A percentile compares a stretch with the other conserved stretches of the same genome.
Conservation (phyloP, 768 basidiomycete genomes). For the Hebeloma cylindrosporum region DNA sequence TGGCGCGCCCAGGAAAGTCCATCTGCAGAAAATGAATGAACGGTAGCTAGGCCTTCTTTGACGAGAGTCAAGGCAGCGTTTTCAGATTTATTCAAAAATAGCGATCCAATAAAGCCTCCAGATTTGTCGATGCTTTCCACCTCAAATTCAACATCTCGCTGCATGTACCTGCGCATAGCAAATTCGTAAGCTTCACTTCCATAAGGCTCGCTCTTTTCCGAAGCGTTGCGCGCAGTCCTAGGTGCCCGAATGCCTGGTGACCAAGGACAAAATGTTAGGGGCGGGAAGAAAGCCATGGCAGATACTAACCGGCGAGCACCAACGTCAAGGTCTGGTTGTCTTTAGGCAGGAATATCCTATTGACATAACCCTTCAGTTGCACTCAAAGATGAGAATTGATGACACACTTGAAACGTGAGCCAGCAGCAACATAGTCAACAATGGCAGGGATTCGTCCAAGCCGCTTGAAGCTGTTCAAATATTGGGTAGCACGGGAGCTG, state of each 20-base stretch:
- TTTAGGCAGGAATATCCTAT: conserved; percentile 78
- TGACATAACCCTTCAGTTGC: conserved; percentile 2
- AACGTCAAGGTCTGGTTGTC: conserved; percentile 93
- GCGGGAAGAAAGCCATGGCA: not conserved
- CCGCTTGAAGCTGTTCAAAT: conserved; percentile 90
- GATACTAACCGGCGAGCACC: conserved; percentile 70
- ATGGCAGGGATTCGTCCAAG: conserved; percentile 79
- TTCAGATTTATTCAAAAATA: conserved; percentile 82
- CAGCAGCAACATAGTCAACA: conserved; percentile 92
- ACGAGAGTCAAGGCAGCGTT: conserved; percentile 86
- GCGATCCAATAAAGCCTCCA: conserved; percentile 90
- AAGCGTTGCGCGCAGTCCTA: conserved; percentile 73
- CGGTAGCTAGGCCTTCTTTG: conserved; percentile 83
- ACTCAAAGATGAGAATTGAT: conserved; percentile 2
- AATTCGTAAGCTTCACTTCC: conserved; percentile 84
- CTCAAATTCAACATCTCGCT: conserved; percentile 93
- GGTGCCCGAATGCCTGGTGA: conserved; percentile 83
- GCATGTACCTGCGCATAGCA: conserved; percentile 79
- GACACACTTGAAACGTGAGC: conserved; percentile 90
- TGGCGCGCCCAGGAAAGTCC: conserved; percentile 75
- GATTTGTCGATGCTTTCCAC: conserved; percentile 90
- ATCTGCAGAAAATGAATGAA: conserved; percentile 89
- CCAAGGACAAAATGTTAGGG: not conserved
- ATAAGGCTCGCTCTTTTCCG: conserved; percentile 89
- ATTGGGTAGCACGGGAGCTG: conserved; percentile 75